These are phyloP conservation scores for Anthoceros angustus DNA, from an alignment of 225 moss, liverwort and hornwort genomes.

Conservation along the genomic window DNA sequence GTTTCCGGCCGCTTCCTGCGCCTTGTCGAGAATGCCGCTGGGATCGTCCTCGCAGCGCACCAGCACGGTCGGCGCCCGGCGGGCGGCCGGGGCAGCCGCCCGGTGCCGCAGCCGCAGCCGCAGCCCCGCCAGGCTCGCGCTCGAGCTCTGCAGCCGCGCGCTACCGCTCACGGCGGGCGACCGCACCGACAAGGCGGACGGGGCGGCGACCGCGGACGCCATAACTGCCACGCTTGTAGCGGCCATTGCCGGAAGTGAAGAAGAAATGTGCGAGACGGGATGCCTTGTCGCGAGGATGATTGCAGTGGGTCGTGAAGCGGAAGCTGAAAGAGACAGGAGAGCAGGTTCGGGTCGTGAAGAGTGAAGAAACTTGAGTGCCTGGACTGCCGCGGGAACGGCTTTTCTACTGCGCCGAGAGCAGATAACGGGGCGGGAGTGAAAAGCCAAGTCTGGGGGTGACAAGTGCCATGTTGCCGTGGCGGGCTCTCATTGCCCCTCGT, in stretches of 20 bases:
- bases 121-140: not conserved
- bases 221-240: too few relatives aligned
- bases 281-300: too few relatives aligned
- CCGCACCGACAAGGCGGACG: not conserved
- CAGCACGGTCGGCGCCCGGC: not conserved
- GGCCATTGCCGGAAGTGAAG: too few relatives aligned
- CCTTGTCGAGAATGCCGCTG: not conserved
- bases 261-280: too few relatives aligned
- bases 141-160: not conserved
- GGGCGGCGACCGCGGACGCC: too few relatives aligned
- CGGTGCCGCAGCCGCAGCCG: not conserved
- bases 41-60: not conserved
- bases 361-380: too few relatives aligned
- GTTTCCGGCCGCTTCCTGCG: not conserved
- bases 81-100: not conserved
- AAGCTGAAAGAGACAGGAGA: too few relatives aligned
- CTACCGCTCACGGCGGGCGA: not conserved
- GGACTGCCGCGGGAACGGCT: too few relatives aligned
- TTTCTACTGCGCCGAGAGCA: not conserved
- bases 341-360: too few relatives aligned
- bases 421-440: not conserved
- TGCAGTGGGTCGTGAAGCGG: too few relatives aligned
- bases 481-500: not conserved
- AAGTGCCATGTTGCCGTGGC: not conserved
- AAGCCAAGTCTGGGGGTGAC: not conserved